Evolutionary conservation across 2,329 filamentous ascomycete genomes (phyloP).

Genomic region (Allantophomopsis cytisporea): DNA sequence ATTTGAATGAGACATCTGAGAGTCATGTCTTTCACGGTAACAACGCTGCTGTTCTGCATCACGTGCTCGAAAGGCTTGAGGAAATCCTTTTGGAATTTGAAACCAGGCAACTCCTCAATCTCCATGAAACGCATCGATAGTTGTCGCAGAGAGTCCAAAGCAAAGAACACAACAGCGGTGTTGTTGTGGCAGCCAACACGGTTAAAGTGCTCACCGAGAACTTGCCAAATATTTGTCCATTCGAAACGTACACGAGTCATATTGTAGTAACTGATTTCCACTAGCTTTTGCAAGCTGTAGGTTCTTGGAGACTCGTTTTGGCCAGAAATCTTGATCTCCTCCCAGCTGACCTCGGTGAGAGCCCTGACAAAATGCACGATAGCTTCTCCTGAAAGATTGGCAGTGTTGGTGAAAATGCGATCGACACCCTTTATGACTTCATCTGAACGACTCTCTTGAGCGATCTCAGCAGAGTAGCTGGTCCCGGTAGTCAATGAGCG

Average conservation of each 20-base stretch:
- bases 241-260: slow-evolving; percentile 98
- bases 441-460: slow-evolving; percentile 81
- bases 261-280: slow-evolving; percentile 99
- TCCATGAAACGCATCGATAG: slow-evolving; percentile 99
- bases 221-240: slow-evolving; percentile 95
- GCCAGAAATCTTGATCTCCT: slow-evolving; percentile 95
- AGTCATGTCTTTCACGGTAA: slow-evolving; percentile 95
- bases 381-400: slow-evolving; percentile 81
- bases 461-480: slow-evolving; percentile 63
- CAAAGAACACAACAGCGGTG: slow-evolving; percentile 94
- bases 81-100: slow-evolving; percentile 99
- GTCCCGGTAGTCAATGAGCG: slow-evolving; percentile 30
- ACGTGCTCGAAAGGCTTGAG: slow-evolving; percentile 97
- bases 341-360: slow-evolving; percentile 93
- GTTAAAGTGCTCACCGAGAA: slow-evolving; percentile 97
- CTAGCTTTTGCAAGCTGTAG: slow-evolving; percentile 94
- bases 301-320: slow-evolving; percentile 91
- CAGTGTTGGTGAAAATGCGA: slow-evolving; percentile 92
- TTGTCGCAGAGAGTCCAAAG: slow-evolving; percentile 86
- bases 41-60: slow-evolving; percentile 80
- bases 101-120: slow-evolving; percentile 91
- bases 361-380: slow-evolving; percentile 93
- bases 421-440: slow-evolving; percentile 90
- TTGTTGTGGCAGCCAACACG: slow-evolving; percentile 94
- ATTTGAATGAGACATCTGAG: slow-evolving; percentile 94